Percentiles rank a stretch among this genome's conserved stretches.
These are phyloP conservation scores for Prototheca cutis DNA, from an alignment of 163 green algal genomes.

Conservation along the genomic window DNA sequence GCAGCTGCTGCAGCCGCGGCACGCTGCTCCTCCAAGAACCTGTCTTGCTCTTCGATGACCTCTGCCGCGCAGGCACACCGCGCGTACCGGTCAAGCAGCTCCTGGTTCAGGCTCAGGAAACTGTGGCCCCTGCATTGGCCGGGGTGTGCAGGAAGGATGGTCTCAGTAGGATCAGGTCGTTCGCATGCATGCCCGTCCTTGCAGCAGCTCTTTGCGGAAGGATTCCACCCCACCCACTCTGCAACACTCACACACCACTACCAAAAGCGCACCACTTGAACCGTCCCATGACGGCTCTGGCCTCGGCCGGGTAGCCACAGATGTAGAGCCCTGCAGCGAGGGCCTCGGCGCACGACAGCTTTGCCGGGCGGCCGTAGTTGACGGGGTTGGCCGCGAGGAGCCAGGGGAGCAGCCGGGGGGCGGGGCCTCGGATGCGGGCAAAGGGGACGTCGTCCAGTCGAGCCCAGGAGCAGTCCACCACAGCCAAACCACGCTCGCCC, in stretches of 20 bases:
- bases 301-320: conserved; percentile 62
- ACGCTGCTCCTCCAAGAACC: too few relatives aligned
- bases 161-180: not conserved
- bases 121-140: conserved; percentile 71
- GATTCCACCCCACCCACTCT: not conserved
- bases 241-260: not conserved
- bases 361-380: conserved; percentile 91
- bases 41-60: conserved; percentile 66
- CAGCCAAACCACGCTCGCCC: conserved; percentile 64
- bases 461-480: conserved; percentile 99
- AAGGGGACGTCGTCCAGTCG: conserved; percentile 85
- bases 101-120: conserved; percentile 86
- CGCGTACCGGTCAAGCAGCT: conserved; percentile 81
- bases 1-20: too few relatives aligned
- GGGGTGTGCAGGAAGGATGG: not conserved
- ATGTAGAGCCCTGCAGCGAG: conserved; percentile 88
- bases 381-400: conserved; percentile 95
- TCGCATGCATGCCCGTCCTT: not conserved
- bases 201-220: not conserved
- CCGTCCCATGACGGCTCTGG: conserved; percentile 55
- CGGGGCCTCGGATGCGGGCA: conserved; percentile 54
- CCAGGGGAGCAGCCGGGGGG: conserved; percentile 81
- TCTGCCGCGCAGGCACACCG: conserved; percentile 58
- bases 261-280: conserved; percentile 99
- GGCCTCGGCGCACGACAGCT: conserved; percentile 95